Percentiles rank a stretch among this genome's conserved stretches.
These are phyloP conservation scores for Lodderomyces margitis DNA, from an alignment of 1,139 yeast genomes.

Conservation along the genomic window DNA sequence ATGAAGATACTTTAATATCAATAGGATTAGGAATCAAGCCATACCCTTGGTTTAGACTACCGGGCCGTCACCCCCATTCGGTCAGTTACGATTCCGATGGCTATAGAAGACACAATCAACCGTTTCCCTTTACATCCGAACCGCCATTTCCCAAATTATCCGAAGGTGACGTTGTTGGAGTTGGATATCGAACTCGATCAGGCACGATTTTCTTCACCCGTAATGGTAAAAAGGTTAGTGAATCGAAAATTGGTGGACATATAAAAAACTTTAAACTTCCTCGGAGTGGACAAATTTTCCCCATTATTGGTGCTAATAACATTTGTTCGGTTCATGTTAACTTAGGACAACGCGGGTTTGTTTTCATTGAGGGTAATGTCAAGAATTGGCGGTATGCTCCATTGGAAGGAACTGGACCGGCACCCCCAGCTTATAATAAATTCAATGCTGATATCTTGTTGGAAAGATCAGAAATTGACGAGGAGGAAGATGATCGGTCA, in stretches of 20 bases:
- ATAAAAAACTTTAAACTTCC: conserved; percentile 44
- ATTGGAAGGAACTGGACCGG: conserved; percentile 56
- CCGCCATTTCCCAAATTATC: conserved; percentile 47
- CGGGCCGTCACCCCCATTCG: conserved; percentile 54
- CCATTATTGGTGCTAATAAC: conserved; percentile 53
- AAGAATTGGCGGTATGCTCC: conserved; percentile 69
- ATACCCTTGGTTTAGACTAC: conserved; percentile 58
- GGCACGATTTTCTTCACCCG: conserved; percentile 69
- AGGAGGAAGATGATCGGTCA: conserved; percentile 40
- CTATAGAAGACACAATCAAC: conserved; percentile 49
- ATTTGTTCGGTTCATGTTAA: conserved; percentile 55
- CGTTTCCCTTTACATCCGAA: conserved; percentile 37
- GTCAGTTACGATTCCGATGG: conserved; percentile 54
- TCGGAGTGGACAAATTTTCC: conserved; percentile 44
- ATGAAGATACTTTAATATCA: conserved; percentile 36
- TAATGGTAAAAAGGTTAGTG: conserved; percentile 67
- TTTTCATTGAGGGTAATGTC: conserved; percentile 58
- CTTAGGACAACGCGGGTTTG: conserved; percentile 57
- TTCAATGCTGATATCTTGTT: conserved; percentile 53
- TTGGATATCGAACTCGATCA: conserved; percentile 59
- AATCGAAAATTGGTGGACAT: conserved; percentile 69
- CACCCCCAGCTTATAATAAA: conserved; percentile 61
- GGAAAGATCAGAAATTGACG: conserved; percentile 55
- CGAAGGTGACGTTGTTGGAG: conserved; percentile 66
- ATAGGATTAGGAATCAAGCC: conserved; percentile 52